Evolutionary conservation across 371 early-diverging fungal species (phyloP), one percentile per base, ranked within the genome.

Genomic region (Mucor sp.): DNA sequence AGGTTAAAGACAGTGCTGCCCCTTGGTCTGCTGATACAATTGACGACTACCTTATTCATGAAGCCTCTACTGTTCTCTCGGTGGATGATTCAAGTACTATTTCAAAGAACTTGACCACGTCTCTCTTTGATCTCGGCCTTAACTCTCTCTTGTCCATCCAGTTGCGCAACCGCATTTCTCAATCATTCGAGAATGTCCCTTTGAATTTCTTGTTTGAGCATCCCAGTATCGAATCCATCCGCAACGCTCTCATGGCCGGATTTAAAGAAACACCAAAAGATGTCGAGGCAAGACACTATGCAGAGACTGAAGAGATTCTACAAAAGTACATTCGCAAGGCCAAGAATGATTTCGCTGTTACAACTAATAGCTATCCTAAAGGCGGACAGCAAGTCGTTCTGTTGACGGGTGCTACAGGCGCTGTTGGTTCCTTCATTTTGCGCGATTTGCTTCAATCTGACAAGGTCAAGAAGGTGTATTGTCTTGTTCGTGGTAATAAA

Each of bases 391-490:
- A 35, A 35, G 35, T 35, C 35, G 35, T 81, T 28, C 33, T 83
- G 21, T 35, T 81, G 4, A 78, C 83, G 2, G 83, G 83, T 15
- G 76, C 74, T 5, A 83, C 79, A 15, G 83, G 83, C 4, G 72
- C 76, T n/a, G 61, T 83, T 27, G 83, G 81, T 0, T 67, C 76
- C 1, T 74, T 77, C 25, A 63, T 79, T 43, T 27, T 83, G 35
- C 69, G 60, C 3, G 68, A 69, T 47, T 30, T 83, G 35, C 37
- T 3, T 35, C 62, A 4, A 70, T 77, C 30, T 6, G 65, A 69
- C 9, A 77, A 71, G 59, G 60, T 81, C 0, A 30, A 6, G 8
- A 35, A 35, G 35, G 35, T 35, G 11, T 77, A 77, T 28, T 63
- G 68, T 30, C 55, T 72, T 23, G 63, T 79, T 27, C 78, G 82